These are phyloP conservation scores for Porphyrellus sp. DNA, from an alignment of 1,284 basidiomycete species.

Conservation along the genomic window DNA sequence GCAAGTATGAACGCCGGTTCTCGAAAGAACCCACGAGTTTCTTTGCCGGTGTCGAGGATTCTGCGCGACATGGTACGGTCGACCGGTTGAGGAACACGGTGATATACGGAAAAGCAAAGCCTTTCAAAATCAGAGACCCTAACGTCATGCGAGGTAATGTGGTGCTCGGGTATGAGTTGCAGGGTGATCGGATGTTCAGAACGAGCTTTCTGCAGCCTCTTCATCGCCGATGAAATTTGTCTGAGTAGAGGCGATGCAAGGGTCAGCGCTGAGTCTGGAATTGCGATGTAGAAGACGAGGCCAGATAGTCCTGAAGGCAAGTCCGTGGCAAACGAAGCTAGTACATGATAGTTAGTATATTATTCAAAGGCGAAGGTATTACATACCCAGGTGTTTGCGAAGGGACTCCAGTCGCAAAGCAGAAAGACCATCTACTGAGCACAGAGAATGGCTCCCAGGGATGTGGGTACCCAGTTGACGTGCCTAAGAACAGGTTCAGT, in stretches of 20 bases:
- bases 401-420: conserved; percentile 62
- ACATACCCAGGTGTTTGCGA: conserved; percentile 59
- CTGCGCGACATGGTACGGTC: conserved; percentile 56
- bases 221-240: conserved; percentile 60
- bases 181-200: conserved; percentile 49
- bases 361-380: background rate
- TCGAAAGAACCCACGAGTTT: conserved; percentile 50
- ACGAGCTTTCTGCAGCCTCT: conserved; percentile 49
- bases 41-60: conserved; percentile 42
- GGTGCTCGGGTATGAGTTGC: conserved; percentile 67
- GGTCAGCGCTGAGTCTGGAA: conserved; percentile 55
- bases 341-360: conserved; percentile 4
- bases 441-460: conserved; percentile 47
- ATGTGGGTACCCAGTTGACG: conserved; percentile 57
- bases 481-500: conserved; percentile 41
- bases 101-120: conserved; percentile 64
- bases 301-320: conserved; percentile 41
- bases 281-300: conserved; percentile 66
- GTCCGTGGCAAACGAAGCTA: conserved; percentile 51
- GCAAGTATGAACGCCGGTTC: conserved; percentile 65
- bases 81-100: conserved; percentile 61
- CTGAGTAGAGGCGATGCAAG: conserved; percentile 59
- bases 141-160: conserved; percentile 39
- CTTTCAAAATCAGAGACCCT: conserved; percentile 27
- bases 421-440: conserved; percentile 53